phyloP scores from a whole-genome alignment of 1,139 yeast species.

The Diutina ranongensis region DNA sequence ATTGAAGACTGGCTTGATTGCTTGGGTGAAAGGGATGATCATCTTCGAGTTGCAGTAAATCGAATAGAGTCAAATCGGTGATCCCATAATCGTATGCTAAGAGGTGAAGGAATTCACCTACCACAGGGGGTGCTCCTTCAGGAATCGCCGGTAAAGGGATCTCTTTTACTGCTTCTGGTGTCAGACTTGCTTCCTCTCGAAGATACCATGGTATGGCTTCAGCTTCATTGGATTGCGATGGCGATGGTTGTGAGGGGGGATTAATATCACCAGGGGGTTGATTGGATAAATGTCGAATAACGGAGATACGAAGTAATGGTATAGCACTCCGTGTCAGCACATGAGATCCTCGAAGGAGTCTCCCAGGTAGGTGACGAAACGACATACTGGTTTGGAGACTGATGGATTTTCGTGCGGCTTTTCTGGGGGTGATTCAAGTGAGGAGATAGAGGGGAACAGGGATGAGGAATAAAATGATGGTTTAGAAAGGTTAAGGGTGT shows the following conservation, averaged over 20 bases:
- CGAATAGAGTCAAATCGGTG: constrained; percentile 48
- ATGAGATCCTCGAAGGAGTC: background rate
- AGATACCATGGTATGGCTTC: constrained; percentile 4
- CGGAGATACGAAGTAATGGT: background rate
- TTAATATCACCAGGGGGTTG: background rate
- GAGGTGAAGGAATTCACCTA: constrained; percentile 33
- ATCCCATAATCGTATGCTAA: constrained; percentile 56
- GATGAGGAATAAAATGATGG: background rate
- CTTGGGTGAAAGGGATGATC: constrained; percentile 19
- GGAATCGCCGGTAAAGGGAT: constrained; percentile 43
- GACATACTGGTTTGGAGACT: background rate
- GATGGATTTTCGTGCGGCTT: background rate
- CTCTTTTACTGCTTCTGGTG: constrained; percentile 10
- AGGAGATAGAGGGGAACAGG: background rate
- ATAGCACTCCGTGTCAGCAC: background rate
- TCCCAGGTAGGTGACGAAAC: background rate
- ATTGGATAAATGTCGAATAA: background rate
- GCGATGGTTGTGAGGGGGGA: background rate
- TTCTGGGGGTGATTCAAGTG: no score
- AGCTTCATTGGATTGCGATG: background rate
- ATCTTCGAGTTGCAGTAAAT: constrained; percentile 26
- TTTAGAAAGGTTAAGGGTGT: no score
- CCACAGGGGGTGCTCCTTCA: constrained; percentile 35
- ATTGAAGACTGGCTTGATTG: constrained; percentile 25
- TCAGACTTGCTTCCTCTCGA: background rate